Base-by-base conservation (phyloP, 441 rosid genomes). In the Macaranga tanarius region DNA sequence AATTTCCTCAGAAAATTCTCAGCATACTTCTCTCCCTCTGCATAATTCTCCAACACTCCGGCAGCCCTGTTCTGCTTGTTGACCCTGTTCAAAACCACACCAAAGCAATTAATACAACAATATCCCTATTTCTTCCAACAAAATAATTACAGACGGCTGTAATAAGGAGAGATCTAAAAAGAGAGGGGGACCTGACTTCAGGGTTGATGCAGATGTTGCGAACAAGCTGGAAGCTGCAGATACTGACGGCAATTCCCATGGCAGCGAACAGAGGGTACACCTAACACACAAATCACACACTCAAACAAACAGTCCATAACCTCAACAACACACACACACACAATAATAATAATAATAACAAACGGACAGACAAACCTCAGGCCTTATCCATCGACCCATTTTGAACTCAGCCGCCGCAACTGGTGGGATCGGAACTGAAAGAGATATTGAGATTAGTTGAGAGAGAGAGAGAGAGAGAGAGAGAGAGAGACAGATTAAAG, bases 221-320 rank as follows among this genome's bases (percentile, higher is more conserved):
- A 31, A 89, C 86, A 83, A 95, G 77, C 79, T 86, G 88, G 20
- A 88, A 70, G 13, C 87, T 96, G 50, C 98, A 95, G 84, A 95
- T 95, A 78, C 98, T 97, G 0, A 92, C 82, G 17, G 98, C 99
- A 23, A 82, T 87, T 65, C 97, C 90, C 7, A 91, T 87, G 31
- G 99, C 91, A 20, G 96, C 99, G 72, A 95, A 95, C 73, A 95
- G 85, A 47, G 98, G 99, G 81, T 84, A 95, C 62, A 92, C 99
- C 96, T 95, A 63, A 76, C 54, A 52, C 0, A 38, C 34, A 63
- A 23, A 19, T 34, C 47, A 20, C 22, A 56, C 31, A 55, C 22
- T 11, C 20, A 22, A 23, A 38, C 34, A 10, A 10, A 10, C 26
- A 61, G 38, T 20, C 59, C 50, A 70, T 0, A 44, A 26, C 23